Percentiles rank a stretch among this genome's conserved stretches.
Conservation (phyloP, 768 basidiomycete species). For the Kockovaella imperatae region DNA sequence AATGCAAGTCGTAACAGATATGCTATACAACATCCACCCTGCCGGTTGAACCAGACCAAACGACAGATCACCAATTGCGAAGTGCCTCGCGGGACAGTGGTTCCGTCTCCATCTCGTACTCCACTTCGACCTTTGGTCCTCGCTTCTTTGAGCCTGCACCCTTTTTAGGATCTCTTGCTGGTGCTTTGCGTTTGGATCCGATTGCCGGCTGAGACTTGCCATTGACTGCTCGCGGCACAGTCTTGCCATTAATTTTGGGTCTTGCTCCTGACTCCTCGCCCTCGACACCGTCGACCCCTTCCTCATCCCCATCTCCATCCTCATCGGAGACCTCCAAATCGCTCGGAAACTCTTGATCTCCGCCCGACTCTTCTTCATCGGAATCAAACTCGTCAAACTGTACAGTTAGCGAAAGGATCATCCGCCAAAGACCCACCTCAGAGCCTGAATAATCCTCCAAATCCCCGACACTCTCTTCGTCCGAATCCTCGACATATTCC, state of each 20-base stretch:
- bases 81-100: constrained; percentile 47
- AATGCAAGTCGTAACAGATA: no score
- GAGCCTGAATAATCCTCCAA: constrained; percentile 49
- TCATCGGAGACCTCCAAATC: constrained; percentile 45
- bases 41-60: no score
- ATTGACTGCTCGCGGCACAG: constrained; percentile 54
- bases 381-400: constrained; percentile 41
- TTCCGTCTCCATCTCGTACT: constrained; percentile 88
- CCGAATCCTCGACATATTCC: constrained; percentile 55
- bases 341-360: constrained; percentile 30
- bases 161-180: constrained; percentile 17
- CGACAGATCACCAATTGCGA: constrained; percentile 46
- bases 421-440: constrained; percentile 24
- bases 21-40: no score
- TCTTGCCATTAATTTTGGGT: constrained; percentile 45
- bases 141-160: constrained; percentile 29
- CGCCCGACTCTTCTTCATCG: constrained; percentile 33
- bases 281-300: constrained; percentile 6
- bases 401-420: neutral
- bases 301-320: constrained; percentile 48
- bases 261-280: constrained; percentile 52
- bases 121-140: constrained; percentile 74
- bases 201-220: constrained; percentile 48
- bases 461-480: constrained; percentile 70
- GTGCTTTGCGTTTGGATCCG: constrained; percentile 40